Conservation (phyloP, 1,284 basidiomycete species). For the Trametes polyzona region DNA sequence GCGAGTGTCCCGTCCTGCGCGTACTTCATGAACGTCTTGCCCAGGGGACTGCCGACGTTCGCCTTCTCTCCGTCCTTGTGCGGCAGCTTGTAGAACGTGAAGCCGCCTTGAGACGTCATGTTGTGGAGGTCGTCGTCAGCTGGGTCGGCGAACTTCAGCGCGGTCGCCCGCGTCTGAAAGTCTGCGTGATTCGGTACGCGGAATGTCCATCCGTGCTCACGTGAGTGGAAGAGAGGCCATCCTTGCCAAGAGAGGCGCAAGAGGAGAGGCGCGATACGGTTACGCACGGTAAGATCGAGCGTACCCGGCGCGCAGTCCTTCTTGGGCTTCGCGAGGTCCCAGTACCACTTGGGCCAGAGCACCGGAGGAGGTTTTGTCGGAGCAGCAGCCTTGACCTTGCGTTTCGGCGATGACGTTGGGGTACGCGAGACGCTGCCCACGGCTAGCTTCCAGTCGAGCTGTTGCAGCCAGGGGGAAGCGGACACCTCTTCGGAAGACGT, state of each 20-base stretch:
- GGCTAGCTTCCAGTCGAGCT: slow-evolving; percentile 67
- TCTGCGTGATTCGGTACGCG: slow-evolving; percentile 58
- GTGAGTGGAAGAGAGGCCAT: slow-evolving; percentile 85
- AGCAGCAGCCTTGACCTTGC: slow-evolving; percentile 26
- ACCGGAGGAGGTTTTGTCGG: slow-evolving; percentile 49
- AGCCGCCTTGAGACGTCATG: slow-evolving; percentile 47
- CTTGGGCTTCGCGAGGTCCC: slow-evolving; percentile 82
- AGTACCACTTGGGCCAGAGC: slow-evolving; percentile 94
- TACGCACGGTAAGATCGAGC: slow-evolving; percentile 88
- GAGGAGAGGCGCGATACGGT: slow-evolving; percentile 83
- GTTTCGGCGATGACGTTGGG: slow-evolving; percentile 7
- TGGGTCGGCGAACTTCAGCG: slow-evolving; percentile 62
- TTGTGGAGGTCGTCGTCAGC: slow-evolving; percentile 62
- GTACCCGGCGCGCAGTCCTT: slow-evolving; percentile 66
- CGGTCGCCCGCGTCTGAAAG: slow-evolving; percentile 44
- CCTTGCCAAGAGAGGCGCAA: slow-evolving; percentile 89
- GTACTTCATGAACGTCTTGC: slow-evolving; percentile 89
- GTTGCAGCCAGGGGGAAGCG: slow-evolving; percentile 61
- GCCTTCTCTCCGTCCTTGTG: slow-evolving; percentile 95
- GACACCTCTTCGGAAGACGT: slow-evolving; percentile 25
- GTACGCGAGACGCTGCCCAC: neutral
- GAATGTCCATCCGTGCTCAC: slow-evolving; percentile 92
- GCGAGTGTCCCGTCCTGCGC: slow-evolving; percentile 86
- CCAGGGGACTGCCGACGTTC: slow-evolving; percentile 92
- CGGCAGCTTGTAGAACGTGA: slow-evolving; percentile 88